phyloP scores from a whole-genome alignment of 345 rosid species.

The Eucalyptus sideroxylon region DNA sequence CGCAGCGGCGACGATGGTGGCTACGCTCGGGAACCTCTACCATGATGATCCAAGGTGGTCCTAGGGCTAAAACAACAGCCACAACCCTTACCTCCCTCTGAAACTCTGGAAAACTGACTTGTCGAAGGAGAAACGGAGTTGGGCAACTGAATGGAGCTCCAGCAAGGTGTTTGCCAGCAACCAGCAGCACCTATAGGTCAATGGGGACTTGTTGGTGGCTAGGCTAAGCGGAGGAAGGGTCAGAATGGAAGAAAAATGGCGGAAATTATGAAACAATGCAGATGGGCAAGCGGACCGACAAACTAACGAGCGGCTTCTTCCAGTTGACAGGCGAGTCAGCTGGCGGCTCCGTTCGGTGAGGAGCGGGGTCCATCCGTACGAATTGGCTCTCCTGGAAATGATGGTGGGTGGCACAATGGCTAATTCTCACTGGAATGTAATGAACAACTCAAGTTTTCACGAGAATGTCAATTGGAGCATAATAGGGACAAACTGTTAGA shows the following conservation, averaged over 20 bases:
- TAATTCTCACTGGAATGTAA: no score
- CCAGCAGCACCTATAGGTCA: fast-evolving
- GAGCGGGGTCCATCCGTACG: fast-evolving
- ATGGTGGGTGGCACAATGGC: no score
- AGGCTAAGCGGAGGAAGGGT: fast-evolving
- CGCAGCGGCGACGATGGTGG: fast-evolving
- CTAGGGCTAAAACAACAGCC: fast-evolving
- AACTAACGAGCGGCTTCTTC: fast-evolving
- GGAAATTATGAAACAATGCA: no score
- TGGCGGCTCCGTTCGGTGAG: fast-evolving
- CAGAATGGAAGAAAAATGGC: no score
- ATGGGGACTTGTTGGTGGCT: no score
- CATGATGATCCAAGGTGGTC: no score
- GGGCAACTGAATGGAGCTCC: no score
- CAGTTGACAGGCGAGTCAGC: fast-evolving
- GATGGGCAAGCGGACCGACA: fast-evolving
- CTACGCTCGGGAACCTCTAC: fast-evolving
- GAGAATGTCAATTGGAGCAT: no score
- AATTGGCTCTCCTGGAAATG: fast-evolving
- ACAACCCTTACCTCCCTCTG: no score
- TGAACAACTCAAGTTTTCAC: no score
- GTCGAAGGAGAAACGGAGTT: no score
- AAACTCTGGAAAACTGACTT: no score
- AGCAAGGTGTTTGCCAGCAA: fast-evolving
- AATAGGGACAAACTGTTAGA: fast-evolving